These are phyloP conservation scores for Apiospora koreana DNA, from an alignment of 2,329 filamentous ascomycete species.

Conservation along the genomic window DNA sequence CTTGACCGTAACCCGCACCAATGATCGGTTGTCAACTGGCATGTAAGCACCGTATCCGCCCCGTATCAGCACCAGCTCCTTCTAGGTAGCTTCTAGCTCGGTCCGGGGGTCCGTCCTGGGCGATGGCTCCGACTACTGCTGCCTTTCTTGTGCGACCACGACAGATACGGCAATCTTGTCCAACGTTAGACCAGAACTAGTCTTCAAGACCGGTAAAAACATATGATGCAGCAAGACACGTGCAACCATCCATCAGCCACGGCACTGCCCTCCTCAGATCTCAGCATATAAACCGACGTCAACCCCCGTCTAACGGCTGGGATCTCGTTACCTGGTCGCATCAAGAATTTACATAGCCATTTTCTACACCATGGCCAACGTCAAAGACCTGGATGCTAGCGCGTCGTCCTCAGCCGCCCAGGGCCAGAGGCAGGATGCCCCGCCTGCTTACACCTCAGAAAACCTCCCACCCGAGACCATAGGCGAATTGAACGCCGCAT, in stretches of 20 bases:
- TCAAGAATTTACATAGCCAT: neutral
- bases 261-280: neutral
- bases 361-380: neutral
- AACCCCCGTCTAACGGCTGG: neutral
- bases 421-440: neutral
- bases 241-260: too few species aligned
- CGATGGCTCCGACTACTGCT: too few species aligned
- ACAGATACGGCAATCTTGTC: neutral
- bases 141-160: neutral
- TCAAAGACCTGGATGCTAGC: neutral
- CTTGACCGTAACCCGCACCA: neutral
- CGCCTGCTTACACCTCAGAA: neutral
- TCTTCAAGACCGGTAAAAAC: too few species aligned
- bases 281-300: neutral
- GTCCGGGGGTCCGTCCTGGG: too few species aligned
- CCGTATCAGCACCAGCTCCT: too few species aligned
- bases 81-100: too few species aligned
- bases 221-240: too few species aligned
- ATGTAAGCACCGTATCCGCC: too few species aligned
- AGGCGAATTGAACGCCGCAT: slow-evolving; percentile 31
- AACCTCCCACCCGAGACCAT: slow-evolving; percentile 18
- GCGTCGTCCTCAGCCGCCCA: neutral
- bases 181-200: neutral
- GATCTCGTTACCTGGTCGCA: neutral
- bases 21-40: neutral